phyloP scores from a whole-genome alignment of 371 early-diverging fungal species.

The Actinomortierella ambigua region DNA sequence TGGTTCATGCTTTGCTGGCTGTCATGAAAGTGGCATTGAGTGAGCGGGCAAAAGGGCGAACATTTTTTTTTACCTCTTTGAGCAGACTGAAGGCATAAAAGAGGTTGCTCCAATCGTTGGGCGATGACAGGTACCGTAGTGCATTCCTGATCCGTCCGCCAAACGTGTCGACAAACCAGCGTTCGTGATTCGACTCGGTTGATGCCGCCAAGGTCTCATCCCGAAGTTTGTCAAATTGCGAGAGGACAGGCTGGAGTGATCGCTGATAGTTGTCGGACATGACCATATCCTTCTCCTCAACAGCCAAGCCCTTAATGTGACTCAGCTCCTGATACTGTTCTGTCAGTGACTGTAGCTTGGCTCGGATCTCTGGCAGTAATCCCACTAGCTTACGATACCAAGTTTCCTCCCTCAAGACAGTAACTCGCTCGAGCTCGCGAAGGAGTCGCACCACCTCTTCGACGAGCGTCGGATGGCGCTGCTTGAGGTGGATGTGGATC shows the following conservation, averaged over 20 bases:
- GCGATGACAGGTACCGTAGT: slow-evolving; percentile 52
- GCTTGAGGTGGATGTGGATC: slow-evolving; percentile 54
- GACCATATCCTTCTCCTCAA: slow-evolving; percentile 50
- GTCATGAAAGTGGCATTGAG: not conserved
- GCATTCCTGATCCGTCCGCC: slow-evolving; percentile 59
- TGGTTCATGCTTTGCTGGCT: no score
- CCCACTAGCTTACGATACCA: slow-evolving; percentile 75
- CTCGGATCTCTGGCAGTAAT: slow-evolving; percentile 64
- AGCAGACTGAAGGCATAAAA: slow-evolving; percentile 65
- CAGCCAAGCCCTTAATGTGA: slow-evolving; percentile 39
- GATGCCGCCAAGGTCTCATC: slow-evolving; percentile 46
- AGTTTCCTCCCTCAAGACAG: slow-evolving; percentile 85
- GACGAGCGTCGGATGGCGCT: slow-evolving; percentile 56
- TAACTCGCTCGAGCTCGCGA: slow-evolving; percentile 72
- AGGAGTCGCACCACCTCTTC: slow-evolving; percentile 62
- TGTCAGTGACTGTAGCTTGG: slow-evolving; percentile 59
- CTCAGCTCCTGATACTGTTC: slow-evolving; percentile 60
- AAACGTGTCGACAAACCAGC: slow-evolving; percentile 66
- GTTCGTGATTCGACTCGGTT: slow-evolving; percentile 64
- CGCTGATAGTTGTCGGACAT: slow-evolving; percentile 61
- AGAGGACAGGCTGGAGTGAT: slow-evolving; percentile 64
- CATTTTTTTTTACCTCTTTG: slow-evolving; percentile 52
- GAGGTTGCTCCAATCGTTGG: slow-evolving; percentile 54
- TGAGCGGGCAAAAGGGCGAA: no score
- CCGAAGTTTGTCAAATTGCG: slow-evolving; percentile 57